Conservation (phyloP, 2,329 filamentous ascomycete genomes). For the Arthroderma sp. region DNA sequence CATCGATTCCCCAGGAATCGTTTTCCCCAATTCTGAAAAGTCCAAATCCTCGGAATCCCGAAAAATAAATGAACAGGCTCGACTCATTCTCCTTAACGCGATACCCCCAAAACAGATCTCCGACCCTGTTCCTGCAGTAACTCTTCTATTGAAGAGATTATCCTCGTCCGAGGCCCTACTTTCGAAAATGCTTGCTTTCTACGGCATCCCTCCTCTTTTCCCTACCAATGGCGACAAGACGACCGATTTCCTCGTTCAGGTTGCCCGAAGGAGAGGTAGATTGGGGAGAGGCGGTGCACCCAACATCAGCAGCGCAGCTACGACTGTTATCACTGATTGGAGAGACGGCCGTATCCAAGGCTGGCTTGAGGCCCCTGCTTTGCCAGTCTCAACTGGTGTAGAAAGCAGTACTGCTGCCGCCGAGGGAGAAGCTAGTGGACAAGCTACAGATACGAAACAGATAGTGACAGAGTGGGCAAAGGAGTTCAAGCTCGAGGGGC, state of each 20-base stretch:
- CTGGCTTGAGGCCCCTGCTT: constrained; percentile 66
- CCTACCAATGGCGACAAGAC: constrained; percentile 59
- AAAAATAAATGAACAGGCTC: constrained; percentile 62
- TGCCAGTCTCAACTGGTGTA: constrained; percentile 40
- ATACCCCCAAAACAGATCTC: constrained; percentile 89
- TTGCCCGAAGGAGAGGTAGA: constrained; percentile 82
- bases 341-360: constrained; percentile 88
- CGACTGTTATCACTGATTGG: constrained; percentile 94
- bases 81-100: constrained; percentile 78
- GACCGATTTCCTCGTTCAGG: constrained; percentile 86
- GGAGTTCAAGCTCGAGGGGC: constrained; percentile 86
- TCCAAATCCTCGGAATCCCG: constrained; percentile 46
- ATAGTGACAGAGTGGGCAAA: constrained; percentile 88
- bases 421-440: not conserved
- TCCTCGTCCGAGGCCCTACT: constrained; percentile 61
- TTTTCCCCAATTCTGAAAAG: constrained; percentile 58
- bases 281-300: constrained; percentile 82
- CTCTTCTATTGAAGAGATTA: constrained; percentile 69
- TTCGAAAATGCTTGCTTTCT: constrained; percentile 67
- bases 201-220: constrained; percentile 71
- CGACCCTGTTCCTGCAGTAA: constrained; percentile 79
- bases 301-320: constrained; percentile 75
- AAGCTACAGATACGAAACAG: constrained; percentile 58
- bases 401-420: constrained; percentile 18
- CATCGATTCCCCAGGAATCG: constrained; percentile 86